Percentiles rank a stretch among this genome's conserved stretches.
Conservation (phyloP, 2,329 filamentous ascomycete genomes). For the Exophiala alcalophila region DNA sequence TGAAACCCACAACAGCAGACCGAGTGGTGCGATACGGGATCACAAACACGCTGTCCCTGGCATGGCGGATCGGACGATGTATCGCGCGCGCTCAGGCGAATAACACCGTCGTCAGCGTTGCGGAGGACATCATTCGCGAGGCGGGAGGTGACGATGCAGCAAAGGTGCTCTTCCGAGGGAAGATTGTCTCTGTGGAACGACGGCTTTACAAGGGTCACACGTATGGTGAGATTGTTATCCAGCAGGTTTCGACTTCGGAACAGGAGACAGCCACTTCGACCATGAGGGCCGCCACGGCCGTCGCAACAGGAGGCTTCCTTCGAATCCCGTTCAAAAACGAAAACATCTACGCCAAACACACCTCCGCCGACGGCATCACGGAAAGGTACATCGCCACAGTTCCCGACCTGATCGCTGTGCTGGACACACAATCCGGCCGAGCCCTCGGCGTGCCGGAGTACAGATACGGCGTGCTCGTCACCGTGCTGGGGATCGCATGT, state of each 20-base stretch:
- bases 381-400: constrained; percentile 49
- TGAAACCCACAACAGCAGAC: too few species aligned
- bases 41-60: constrained; percentile 43
- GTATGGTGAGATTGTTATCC: constrained; percentile 56
- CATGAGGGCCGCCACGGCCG: constrained; percentile 36
- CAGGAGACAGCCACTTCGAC: too few species aligned
- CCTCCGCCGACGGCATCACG: constrained; percentile 6
- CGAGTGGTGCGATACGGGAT: too few species aligned
- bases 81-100: constrained; percentile 44
- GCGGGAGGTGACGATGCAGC: constrained; percentile 32
- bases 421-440: constrained; percentile 54
- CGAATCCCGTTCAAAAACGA: constrained; percentile 73
- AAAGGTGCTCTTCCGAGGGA: constrained; percentile 59
- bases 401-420: constrained; percentile 55
- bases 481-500: constrained; percentile 53
- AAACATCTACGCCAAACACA: constrained; percentile 42
- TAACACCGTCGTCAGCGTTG: constrained; percentile 49
- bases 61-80: constrained; percentile 57
- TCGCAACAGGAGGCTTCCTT: constrained; percentile 43
- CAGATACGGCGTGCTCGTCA: constrained; percentile 48
- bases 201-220: constrained; percentile 57
- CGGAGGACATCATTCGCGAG: constrained; percentile 56
- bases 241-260: constrained; percentile 39
- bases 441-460: constrained; percentile 57
- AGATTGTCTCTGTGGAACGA: constrained; percentile 54